A percentile compares a stretch with the other conserved stretches of the same genome.
Conservation (phyloP, 371 early-diverging fungal genomes). For the Capillidium rhysosporum region DNA sequence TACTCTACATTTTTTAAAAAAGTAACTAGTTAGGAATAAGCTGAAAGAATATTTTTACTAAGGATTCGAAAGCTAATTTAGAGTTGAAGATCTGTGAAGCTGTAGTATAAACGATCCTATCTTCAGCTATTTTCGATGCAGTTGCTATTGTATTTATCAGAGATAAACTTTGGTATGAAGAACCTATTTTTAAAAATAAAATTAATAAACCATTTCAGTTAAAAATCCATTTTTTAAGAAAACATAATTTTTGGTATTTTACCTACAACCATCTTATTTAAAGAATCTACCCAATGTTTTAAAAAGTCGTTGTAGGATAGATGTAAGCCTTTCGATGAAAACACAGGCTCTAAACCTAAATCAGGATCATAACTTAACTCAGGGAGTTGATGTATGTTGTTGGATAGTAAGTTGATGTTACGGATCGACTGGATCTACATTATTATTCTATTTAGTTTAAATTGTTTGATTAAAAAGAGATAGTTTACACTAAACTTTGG, state of each 20-base stretch:
- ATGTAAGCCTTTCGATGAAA: background rate
- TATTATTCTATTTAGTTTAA: background rate
- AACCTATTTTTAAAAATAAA: background rate
- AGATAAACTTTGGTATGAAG: background rate
- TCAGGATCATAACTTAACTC: background rate
- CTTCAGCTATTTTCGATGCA: background rate
- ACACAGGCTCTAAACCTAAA: constrained; percentile 1
- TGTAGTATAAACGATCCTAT: constrained; percentile 3
- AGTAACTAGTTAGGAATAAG: background rate
- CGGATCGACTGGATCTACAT: background rate
- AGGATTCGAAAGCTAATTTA: background rate
- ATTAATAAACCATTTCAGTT: too few relatives aligned
- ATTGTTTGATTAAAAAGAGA: background rate
- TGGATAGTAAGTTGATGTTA: background rate
- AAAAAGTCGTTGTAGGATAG: background rate
- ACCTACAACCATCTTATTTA: constrained; percentile 5
- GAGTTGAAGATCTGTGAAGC: constrained; percentile 4
- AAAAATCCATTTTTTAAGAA: background rate
- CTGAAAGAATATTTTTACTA: background rate
- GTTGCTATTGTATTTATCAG: constrained; percentile 1
- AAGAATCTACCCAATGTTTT: constrained; percentile 5
- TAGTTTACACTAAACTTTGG: background rate
- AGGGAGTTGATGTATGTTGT: background rate
- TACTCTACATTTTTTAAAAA: background rate
- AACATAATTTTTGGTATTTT: background rate